These are phyloP conservation scores for Pisolithus sp. DNA, from an alignment of 768 basidiomycete species.

Conservation along the genomic window DNA sequence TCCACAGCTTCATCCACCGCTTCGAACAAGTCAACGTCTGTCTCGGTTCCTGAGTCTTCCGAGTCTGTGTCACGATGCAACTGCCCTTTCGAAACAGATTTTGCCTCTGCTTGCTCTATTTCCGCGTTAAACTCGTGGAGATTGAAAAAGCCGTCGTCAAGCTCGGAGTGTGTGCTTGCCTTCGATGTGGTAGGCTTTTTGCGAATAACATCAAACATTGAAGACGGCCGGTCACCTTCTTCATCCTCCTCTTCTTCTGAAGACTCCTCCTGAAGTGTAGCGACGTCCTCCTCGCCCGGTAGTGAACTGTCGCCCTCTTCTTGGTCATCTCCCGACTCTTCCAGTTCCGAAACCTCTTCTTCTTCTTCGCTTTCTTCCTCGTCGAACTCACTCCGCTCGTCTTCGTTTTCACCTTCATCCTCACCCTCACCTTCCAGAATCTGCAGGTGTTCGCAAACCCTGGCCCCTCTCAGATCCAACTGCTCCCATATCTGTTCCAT, in stretches of 20 bases:
- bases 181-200: conserved; percentile 15
- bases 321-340: conserved; percentile 20
- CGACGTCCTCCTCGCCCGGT: conserved; percentile 17
- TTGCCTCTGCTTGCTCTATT: conserved; percentile 71
- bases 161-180: conserved; percentile 35
- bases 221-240: conserved; percentile 16
- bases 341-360: conserved; percentile 25
- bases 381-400: conserved; percentile 7
- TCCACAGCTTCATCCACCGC: conserved; percentile 42
- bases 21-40: conserved; percentile 63
- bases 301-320: conserved; percentile 24
- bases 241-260: conserved; percentile 33
- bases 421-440: conserved; percentile 50
- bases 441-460: conserved; percentile 64
- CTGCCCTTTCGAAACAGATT: conserved; percentile 51
- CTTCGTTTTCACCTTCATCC: conserved; percentile 13
- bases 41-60: conserved; percentile 40
- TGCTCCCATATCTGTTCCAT: conserved; percentile 92
- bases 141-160: conserved; percentile 91
- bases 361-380: conserved; percentile 27
- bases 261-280: conserved; percentile 33
- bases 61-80: conserved; percentile 45
- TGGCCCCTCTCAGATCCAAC: conserved; percentile 72
- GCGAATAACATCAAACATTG: conserved; percentile 21
- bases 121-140: conserved; percentile 83